phyloP scores from a whole-genome alignment of 169 alveolate genomes.

The Babesia bigemina region DNA sequence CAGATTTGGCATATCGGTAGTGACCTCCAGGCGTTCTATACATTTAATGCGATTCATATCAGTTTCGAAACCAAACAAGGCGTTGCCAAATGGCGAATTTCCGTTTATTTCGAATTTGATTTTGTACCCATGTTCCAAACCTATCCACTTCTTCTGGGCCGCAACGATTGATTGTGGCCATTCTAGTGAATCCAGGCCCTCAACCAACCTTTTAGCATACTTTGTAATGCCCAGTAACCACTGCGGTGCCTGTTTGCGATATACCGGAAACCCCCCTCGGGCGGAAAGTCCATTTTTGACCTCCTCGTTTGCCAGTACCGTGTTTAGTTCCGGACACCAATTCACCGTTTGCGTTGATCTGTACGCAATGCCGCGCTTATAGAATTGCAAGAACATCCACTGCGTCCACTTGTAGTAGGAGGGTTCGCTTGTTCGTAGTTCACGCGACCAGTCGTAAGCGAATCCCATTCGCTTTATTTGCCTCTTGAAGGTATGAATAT shows the following conservation, averaged over 20 bases:
- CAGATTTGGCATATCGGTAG: constrained; percentile 15
- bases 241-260: constrained; percentile 77
- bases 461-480: constrained; percentile 86
- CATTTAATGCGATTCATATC: constrained; percentile 10
- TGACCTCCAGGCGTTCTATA: constrained; percentile 15
- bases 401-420: constrained; percentile 89
- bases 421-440: constrained; percentile 85
- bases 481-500: constrained; percentile 80
- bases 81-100: background rate
- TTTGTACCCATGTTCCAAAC: constrained; percentile 76
- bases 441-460: constrained; percentile 88
- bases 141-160: constrained; percentile 90
- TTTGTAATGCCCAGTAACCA: constrained; percentile 87
- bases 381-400: constrained; percentile 84
- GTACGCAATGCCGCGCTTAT: constrained; percentile 83
- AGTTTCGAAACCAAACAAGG: constrained; percentile 20
- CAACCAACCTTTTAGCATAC: constrained; percentile 81
- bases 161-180: constrained; percentile 86
- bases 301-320: constrained; percentile 92
- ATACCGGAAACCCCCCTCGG: constrained; percentile 85
- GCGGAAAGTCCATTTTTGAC: constrained; percentile 86
- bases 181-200: constrained; percentile 73
- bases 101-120: constrained; percentile 5
- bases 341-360: constrained; percentile 79
- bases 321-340: constrained; percentile 85